phyloP scores from a whole-genome alignment of 1,284 basidiomycete genomes.

The Vanrija pseudolonga region DNA sequence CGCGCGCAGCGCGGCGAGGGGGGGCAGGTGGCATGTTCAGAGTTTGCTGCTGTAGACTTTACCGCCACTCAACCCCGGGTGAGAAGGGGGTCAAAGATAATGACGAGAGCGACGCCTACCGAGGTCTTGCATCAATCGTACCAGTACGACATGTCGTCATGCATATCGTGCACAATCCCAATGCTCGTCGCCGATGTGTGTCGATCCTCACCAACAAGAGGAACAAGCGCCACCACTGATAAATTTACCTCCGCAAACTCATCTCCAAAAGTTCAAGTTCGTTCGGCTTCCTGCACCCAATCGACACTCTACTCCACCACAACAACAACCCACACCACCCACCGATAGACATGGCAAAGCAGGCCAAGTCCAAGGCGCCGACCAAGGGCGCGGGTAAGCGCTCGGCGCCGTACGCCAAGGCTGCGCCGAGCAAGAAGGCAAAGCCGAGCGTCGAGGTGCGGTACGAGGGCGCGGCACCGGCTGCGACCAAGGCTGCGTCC shows the following conservation, averaged over 20 bases:
- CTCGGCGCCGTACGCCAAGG: slow-evolving; percentile 1
- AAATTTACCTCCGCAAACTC: background rate
- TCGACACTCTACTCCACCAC: slow-evolving; percentile 13
- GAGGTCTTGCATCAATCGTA: no score
- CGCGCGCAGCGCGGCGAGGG: background rate
- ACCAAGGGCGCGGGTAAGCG: background rate
- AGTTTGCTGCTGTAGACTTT: no score
- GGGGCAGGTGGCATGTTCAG: background rate
- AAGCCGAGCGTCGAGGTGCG: slow-evolving; percentile 35
- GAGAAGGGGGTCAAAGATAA: no score
- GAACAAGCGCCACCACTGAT: no score
- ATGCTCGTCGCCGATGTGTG: no score
- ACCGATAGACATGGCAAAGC: slow-evolving; percentile 11
- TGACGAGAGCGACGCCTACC: no score
- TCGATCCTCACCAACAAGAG: no score
- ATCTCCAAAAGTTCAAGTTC: background rate
- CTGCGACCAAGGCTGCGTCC: background rate
- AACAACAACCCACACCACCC: background rate
- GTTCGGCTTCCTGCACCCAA: no score
- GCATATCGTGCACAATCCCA: no score
- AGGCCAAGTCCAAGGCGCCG: slow-evolving; percentile 24
- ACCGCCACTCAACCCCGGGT: no score
- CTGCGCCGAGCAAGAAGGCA: background rate
- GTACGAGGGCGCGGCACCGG: slow-evolving; percentile 5
- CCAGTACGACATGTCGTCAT: no score